Base-by-base conservation (phyloP, 176 grass and related monocot species). In the Hordeum marinum region DNA sequence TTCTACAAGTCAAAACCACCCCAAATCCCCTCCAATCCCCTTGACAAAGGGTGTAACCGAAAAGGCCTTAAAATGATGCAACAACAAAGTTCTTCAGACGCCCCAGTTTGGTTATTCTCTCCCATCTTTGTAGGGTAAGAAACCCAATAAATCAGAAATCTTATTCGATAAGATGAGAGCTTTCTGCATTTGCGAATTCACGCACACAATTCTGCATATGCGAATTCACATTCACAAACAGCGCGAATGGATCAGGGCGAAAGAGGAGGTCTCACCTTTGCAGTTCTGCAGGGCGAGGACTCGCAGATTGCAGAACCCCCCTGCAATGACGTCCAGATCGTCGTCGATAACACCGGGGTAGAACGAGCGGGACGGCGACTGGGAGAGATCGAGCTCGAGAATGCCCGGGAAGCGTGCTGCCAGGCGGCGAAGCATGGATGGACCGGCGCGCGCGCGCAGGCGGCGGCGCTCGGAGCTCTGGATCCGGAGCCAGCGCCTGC, bases 401-500 rank as follows among this genome's bases (percentile, higher is more conserved):
- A 81, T 68, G 7, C 88, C 81, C 9, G 84, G 52, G 81, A 94
- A 97, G 14, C 92, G 86, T 17, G 48, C 72, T 15, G 91, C 87
- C 36, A 98, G 91, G 71, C 86, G 91, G 77, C 87, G 91, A 55
- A 95, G 84, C 87, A 93, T 94, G 83, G 75, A 90, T 15, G 93
- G 96, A 5, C 93, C 93, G n/a, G 89, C 85, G 17, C 93, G 89
- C 46, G 86, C 87, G 39, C 91, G 85, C 80, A 95, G 89, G 83
- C 85, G 86, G 15, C 54, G 48, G 29, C 95, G 87, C 61, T 89
- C 90, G 52, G 87, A 87, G 80, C 93, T 95, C 91, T 98, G 91
- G 46, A 98, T 87, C 87, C 84, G 87, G 62, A 93, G 90, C 95
- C 93, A 98, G 24, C 95, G 87, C 72, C 85, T 90, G 93, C 95